Evolutionary conservation across 192 early-diverging fungal genomes (phyloP), one percentile per base, ranked within the genome.

Genomic region (Cladochytrium replicatum): DNA sequence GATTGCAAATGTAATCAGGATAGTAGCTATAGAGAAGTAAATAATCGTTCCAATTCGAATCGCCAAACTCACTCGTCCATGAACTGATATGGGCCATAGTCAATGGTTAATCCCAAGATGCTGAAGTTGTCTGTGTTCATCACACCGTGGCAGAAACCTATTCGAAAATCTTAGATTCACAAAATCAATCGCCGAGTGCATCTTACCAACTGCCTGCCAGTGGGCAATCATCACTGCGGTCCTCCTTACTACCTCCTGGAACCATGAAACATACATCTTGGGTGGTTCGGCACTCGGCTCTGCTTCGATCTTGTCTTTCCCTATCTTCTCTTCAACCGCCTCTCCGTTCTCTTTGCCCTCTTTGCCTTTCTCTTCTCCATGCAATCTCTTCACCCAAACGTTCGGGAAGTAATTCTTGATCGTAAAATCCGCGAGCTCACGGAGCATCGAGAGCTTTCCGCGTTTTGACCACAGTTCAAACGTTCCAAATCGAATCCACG

Each of bases 71-170:
- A 73, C 0, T 63, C 72, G 48, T 95, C 89, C 47, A 95, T 50
- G 46, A 95, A 90, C 32, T 76, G 80, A 52, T 69, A 92, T 6
- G 91, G 88, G 0, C 91, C 91, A 52, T 86, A 91, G 55, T 95
- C 89, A 25, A 92, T 70, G 0, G 91, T 91, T 5, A 88, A 49
- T 3, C 88, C 86, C 19, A 88, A 52, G 1, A 91, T 57, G 2
- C 86, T 88, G 82, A 90, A 85, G 50, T 93, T 93, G 60, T 93
- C 89, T 0, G 89, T 92, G 62, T 92, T 92, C 84, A 92, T 85
- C 1, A 92, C 89, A 26, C 87, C 83, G 23, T 65, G 44, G 24
- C 43, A 7, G n/a, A n/a, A n/a, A n/a, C n/a, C n/a, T n/a, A n/a
- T n/a, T n/a, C n/a, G n/a, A n/a, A n/a, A n/a, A n/a, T n/a, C n/a